Percentiles rank a stretch among this genome's conserved stretches.
These are phyloP conservation scores for Setaria viridis DNA, from an alignment of 202 grass and related monocot species.

Conservation along the genomic window DNA sequence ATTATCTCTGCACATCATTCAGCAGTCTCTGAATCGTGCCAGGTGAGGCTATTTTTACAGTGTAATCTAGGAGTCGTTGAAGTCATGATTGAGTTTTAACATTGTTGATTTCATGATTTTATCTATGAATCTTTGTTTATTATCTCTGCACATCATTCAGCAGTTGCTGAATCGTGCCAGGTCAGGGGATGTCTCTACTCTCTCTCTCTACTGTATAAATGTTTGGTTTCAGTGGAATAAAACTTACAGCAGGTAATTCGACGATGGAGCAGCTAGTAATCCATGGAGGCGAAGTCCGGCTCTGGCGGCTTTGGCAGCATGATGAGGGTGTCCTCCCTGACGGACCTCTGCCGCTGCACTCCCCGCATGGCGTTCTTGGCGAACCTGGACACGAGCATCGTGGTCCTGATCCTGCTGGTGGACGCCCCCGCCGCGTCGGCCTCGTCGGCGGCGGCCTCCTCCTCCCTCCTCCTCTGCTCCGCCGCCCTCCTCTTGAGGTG, in stretches of 20 bases:
- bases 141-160: no score
- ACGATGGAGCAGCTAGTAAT: slow-evolving; percentile 2
- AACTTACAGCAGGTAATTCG: background rate
- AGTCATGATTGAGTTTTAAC: background rate
- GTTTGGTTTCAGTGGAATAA: background rate
- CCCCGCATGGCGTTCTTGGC: slow-evolving; percentile 74
- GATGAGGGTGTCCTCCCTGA: slow-evolving; percentile 31
- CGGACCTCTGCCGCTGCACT: slow-evolving; percentile 52
- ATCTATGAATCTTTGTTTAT: background rate
- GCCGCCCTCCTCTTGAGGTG: slow-evolving; percentile 54
- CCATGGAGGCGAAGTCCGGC: slow-evolving; percentile 56
- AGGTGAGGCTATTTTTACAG: background rate
- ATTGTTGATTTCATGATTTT: background rate
- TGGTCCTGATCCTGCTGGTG: slow-evolving; percentile 50
- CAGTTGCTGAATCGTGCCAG: no score
- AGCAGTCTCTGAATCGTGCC: background rate
- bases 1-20: no score
- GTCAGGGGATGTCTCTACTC: no score
- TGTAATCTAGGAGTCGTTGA: background rate
- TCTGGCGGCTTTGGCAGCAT: slow-evolving; percentile 57
- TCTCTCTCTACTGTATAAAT: no score
- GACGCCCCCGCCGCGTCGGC: background rate
- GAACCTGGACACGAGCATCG: slow-evolving; percentile 68
- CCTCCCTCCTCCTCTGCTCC: slow-evolving; percentile 56
- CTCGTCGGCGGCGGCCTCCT: background rate